These are phyloP conservation scores for Tylopilus plumbeoviolaceoides DNA, from an alignment of 768 basidiomycete genomes.

Conservation along the genomic window DNA sequence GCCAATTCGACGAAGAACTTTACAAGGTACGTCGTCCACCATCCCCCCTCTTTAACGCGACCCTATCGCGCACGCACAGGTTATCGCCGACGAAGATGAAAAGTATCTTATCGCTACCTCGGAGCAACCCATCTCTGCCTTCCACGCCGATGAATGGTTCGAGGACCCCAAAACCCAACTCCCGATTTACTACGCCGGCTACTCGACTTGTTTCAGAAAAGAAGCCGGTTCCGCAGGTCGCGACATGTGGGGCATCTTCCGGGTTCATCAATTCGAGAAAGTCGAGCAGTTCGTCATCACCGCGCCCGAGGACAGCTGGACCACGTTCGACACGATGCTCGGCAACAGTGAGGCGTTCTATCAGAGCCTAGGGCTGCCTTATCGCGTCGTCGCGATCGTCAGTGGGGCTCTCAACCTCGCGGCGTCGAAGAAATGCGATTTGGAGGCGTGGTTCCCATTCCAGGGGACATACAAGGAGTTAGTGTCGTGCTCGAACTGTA, in stretches of 20 bases:
- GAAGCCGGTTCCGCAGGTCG: constrained; percentile 97
- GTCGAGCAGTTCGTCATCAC: constrained; percentile 97
- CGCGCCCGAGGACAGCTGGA: constrained; percentile 91
- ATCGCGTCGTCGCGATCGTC: constrained; percentile 91
- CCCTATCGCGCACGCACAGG: constrained; percentile 36
- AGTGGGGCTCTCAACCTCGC: constrained; percentile 96
- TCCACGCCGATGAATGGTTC: constrained; percentile 97
- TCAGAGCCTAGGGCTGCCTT: constrained; percentile 89
- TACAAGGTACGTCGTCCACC: constrained; percentile 65
- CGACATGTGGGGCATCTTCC: constrained; percentile 99
- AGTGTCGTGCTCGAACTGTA: constrained; percentile 97
- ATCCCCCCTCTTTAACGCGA: neutral
- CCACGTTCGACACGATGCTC: constrained; percentile 89
- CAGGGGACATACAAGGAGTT: constrained; percentile 96
- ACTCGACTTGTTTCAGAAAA: constrained; percentile 97
- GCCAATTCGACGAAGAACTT: constrained; percentile 97
- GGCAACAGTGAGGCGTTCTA: constrained; percentile 91
- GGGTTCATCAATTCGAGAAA: constrained; percentile 99
- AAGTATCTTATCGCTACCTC: constrained; percentile 99
- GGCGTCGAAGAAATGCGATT: constrained; percentile 93
- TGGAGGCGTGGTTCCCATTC: constrained; percentile 99
- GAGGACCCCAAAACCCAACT: constrained; percentile 88
- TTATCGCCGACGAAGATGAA: constrained; percentile 87
- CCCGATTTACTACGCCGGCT: constrained; percentile 86
- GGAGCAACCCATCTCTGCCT: constrained; percentile 97